Conservation (phyloP, 2,329 filamentous ascomycete species). For the Diaporthe ilicicola region DNA sequence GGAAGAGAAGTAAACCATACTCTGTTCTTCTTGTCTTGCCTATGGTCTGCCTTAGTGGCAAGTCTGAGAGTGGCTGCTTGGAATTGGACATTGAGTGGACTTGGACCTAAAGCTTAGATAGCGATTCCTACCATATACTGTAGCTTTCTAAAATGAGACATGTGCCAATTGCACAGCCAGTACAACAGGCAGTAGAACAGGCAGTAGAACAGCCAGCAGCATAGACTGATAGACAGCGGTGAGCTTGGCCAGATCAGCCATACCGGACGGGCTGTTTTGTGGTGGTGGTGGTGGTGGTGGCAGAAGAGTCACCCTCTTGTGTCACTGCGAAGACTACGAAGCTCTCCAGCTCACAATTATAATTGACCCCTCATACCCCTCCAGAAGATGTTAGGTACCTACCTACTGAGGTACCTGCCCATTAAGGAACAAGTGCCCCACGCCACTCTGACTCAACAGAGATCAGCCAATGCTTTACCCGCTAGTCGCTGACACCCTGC, state of each 20-base stretch:
- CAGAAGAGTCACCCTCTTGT: not conserved
- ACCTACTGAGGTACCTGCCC: not conserved
- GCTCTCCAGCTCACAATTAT: not conserved
- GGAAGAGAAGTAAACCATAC: not conserved
- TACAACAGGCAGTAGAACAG: no score
- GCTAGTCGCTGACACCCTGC: not conserved
- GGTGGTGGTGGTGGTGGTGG: no score
- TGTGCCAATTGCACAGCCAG: not conserved
- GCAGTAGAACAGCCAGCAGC: not conserved
- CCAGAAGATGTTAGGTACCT: not conserved
- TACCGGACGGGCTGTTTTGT: not conserved
- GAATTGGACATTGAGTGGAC: not conserved
- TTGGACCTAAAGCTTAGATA: not conserved
- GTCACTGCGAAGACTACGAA: not conserved
- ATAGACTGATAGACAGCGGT: not conserved
- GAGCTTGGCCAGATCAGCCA: not conserved
- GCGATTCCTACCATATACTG: not conserved
- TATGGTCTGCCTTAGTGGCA: not conserved
- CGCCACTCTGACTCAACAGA: conserved; percentile 17
- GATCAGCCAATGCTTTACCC: not conserved
- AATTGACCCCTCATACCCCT: conserved; percentile 15
- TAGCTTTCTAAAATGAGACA: not conserved
- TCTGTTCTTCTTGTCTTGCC: not conserved
- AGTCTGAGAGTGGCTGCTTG: not conserved
- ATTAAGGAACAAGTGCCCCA: not conserved